phyloP scores from a whole-genome alignment of 805 yeast genomes.

The Metschnikowia dekortorum region DNA sequence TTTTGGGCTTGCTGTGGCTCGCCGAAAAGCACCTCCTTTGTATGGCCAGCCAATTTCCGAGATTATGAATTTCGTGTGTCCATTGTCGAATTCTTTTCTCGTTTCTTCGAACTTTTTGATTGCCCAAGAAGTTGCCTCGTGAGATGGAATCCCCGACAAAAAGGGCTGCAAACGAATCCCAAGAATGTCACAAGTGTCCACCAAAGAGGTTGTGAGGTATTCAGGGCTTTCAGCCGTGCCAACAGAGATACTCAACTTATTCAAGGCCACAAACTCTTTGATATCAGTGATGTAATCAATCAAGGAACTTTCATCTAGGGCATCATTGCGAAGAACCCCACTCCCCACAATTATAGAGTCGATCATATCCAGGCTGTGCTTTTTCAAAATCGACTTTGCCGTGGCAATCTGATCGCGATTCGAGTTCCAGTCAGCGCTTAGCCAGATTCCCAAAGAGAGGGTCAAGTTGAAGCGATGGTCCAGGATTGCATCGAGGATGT shows the following conservation, averaged over 20 bases:
- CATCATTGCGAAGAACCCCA: slow-evolving; percentile 56
- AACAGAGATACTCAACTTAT: slow-evolving; percentile 42
- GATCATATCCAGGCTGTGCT: slow-evolving; percentile 42
- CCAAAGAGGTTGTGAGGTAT: slow-evolving; percentile 33
- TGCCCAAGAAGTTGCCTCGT: slow-evolving; percentile 50
- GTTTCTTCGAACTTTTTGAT: slow-evolving; percentile 22
- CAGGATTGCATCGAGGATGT: slow-evolving; percentile 49
- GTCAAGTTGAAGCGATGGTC: slow-evolving; percentile 51
- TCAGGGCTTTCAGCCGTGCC: slow-evolving; percentile 63
- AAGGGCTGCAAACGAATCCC: slow-evolving; percentile 70
- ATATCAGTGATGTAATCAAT: slow-evolving; percentile 40
- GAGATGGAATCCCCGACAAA: slow-evolving; percentile 52
- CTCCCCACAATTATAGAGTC: slow-evolving; percentile 57
- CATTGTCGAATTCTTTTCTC: slow-evolving; percentile 21
- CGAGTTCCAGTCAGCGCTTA: slow-evolving; percentile 41
- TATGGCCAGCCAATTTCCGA: slow-evolving; percentile 76
- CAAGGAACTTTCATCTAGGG: slow-evolving; percentile 35
- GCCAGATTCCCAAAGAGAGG: slow-evolving; percentile 61
- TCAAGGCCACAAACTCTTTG: slow-evolving; percentile 30
- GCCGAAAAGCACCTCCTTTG: slow-evolving; percentile 47
- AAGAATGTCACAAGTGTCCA: slow-evolving; percentile 47
- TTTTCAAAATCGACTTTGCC: slow-evolving; percentile 38
- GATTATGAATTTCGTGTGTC: slow-evolving; percentile 36
- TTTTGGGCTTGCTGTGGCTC: slow-evolving; percentile 43
- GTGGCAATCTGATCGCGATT: slow-evolving; percentile 45